Conservation (phyloP, 2,329 filamentous ascomycete species). For the Parastagonospora avenae region DNA sequence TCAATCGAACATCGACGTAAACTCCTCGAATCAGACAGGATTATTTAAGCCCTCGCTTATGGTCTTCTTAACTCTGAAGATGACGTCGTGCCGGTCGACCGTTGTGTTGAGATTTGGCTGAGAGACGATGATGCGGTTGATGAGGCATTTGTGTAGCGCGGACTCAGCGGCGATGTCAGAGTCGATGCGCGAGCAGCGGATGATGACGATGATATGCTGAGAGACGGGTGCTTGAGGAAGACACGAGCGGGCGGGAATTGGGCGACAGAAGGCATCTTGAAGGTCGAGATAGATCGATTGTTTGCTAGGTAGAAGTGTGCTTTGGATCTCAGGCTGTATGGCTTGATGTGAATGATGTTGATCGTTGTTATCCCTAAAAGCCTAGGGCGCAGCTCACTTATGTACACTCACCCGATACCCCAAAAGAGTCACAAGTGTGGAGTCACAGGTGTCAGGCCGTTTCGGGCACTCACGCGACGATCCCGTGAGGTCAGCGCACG, state of each 20-base stretch:
- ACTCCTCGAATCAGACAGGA: constrained; percentile 34
- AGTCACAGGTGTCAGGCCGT: constrained; percentile 13
- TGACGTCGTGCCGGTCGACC: constrained; percentile 29
- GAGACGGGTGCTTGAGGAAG: constrained; percentile 28
- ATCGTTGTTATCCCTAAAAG: not conserved
- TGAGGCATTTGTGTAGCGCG: constrained; percentile 18
- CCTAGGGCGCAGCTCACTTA: not conserved
- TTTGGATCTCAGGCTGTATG: too few relatives aligned
- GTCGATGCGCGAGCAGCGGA: not conserved
- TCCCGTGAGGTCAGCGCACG: constrained; percentile 12
- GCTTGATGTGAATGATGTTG: not conserved
- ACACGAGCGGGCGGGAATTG: constrained; percentile 41
- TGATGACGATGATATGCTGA: constrained; percentile 7
- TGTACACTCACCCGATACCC: constrained; percentile 9
- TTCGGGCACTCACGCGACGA: constrained; percentile 15
- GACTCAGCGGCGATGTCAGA: not conserved
- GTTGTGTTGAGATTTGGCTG: constrained; percentile 30
- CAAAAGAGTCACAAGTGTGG: constrained; percentile 9
- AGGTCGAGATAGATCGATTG: not conserved
- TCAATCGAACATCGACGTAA: constrained; percentile 29
- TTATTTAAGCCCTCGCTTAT: constrained; percentile 24
- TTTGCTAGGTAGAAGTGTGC: not conserved
- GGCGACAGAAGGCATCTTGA: constrained; percentile 38
- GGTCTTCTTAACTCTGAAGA: constrained; percentile 32
- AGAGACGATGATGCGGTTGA: constrained; percentile 33